Conservation (phyloP, 192 early-diverging fungal genomes). For the Coemansia guatemalensis region DNA sequence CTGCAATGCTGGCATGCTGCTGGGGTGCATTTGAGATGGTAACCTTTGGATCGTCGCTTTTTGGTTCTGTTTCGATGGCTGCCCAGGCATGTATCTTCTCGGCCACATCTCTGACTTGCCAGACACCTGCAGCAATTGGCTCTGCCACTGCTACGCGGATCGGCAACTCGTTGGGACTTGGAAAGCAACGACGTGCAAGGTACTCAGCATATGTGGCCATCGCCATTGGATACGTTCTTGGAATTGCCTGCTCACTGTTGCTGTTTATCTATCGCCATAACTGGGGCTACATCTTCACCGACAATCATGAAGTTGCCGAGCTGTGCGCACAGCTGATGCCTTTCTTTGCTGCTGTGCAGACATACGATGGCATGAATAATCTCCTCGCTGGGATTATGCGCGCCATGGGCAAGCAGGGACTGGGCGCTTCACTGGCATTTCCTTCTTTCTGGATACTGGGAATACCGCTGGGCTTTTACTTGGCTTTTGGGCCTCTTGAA, state of each 20-base stretch:
- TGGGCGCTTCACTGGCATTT: conserved; percentile 54
- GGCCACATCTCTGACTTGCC: conserved; percentile 70
- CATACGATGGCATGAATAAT: conserved; percentile 59
- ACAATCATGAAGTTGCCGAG: conserved; percentile 23
- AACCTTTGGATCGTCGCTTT: conserved; percentile 68
- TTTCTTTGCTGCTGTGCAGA: conserved; percentile 36
- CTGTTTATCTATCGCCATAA: conserved; percentile 57
- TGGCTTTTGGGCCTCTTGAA: conserved; percentile 46
- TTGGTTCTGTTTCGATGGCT: conserved; percentile 76
- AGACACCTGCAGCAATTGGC: conserved; percentile 65
- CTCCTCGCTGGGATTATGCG: conserved; percentile 59
- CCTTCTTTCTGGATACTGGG: conserved; percentile 56
- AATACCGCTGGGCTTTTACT: conserved; percentile 55
- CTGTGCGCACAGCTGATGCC: conserved; percentile 40
- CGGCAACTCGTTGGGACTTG: conserved; percentile 69
- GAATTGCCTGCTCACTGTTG: conserved; percentile 57
- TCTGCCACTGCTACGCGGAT: conserved; percentile 79
- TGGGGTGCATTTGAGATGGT: conserved; percentile 83
- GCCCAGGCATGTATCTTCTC: conserved; percentile 82
- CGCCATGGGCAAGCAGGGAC: conserved; percentile 52
- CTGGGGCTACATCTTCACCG: conserved; percentile 65
- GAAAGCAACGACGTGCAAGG: conserved; percentile 56
- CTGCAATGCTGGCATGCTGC: conserved; percentile 80
- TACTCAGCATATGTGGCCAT: conserved; percentile 58
- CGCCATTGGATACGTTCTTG: conserved; percentile 58